These are phyloP conservation scores for Acrasis kona DNA, from an alignment of 78 protist species.

Conservation along the genomic window DNA sequence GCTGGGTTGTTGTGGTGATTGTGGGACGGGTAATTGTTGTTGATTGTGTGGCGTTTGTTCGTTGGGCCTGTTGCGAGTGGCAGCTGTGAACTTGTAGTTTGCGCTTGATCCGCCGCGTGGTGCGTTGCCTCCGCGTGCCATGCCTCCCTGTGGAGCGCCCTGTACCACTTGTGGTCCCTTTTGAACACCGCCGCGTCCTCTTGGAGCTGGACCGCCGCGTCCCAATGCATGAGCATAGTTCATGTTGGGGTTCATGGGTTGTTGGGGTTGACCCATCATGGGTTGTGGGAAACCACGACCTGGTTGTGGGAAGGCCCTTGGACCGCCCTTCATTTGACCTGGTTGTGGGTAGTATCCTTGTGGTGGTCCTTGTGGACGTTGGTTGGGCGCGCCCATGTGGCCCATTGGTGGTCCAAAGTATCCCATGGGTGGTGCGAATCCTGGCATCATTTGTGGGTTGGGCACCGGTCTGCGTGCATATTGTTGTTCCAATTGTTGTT, in stretches of 20 bases:
- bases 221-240: too few species aligned
- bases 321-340: not conserved
- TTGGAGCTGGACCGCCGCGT: too few species aligned
- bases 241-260: not conserved
- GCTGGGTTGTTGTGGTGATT: not conserved
- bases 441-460: not conserved
- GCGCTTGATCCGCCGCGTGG: too few species aligned
- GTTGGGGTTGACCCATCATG: not conserved
- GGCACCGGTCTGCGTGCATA: slow-evolving; percentile 36
- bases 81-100: too few species aligned
- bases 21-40: not conserved
- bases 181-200: not conserved
- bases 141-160: not conserved
- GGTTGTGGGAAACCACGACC: too few species aligned
- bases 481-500: slow-evolving; percentile 64
- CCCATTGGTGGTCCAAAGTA: not conserved
- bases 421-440: not conserved
- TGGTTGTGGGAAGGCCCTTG: too few species aligned
- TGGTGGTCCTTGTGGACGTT: too few species aligned
- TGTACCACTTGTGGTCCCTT: not conserved
- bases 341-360: too few species aligned
- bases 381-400: not conserved
- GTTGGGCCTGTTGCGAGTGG: too few species aligned
- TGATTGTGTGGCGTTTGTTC: not conserved
- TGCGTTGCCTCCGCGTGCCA: not conserved